A percentile compares a stretch with the other conserved stretches of the same genome.
Evolutionary conservation across 257 asterid genomes (phyloP).

Genomic region (Asclepias syriaca): DNA sequence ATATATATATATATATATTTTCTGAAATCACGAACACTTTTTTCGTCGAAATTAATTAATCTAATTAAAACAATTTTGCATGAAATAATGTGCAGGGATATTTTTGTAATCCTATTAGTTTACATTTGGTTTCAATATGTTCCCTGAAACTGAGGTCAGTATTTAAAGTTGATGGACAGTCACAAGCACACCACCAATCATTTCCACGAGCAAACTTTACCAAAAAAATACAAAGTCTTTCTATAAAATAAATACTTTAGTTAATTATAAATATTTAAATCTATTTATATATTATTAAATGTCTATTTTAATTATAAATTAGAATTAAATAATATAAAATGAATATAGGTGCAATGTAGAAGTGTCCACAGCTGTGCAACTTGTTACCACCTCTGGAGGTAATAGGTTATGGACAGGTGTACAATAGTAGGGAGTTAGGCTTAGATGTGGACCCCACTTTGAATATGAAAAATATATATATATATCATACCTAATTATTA

Average conservation of each 20-base stretch:
- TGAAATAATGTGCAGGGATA: neutral
- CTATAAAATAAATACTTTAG: too few relatives aligned
- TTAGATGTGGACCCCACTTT: conserved; percentile 19
- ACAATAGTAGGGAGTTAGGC: neutral
- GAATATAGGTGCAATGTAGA: neutral
- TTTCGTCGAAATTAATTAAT: too few relatives aligned
- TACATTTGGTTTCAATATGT: neutral
- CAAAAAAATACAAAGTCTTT: neutral
- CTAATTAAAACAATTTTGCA: neutral
- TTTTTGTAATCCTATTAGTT: neutral
- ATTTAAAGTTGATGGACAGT: neutral
- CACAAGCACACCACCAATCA: neutral
- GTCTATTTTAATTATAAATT: too few relatives aligned
- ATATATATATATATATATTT: too few relatives aligned
- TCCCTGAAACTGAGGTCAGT: conserved; percentile 4
- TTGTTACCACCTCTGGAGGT: conserved; percentile 10
- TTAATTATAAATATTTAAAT: too few relatives aligned
- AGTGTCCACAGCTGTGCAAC: conserved; percentile 18
- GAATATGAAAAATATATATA: too few relatives aligned
- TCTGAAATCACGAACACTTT: too few relatives aligned
- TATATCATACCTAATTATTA: too few relatives aligned
- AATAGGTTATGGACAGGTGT: neutral
- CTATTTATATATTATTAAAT: too few relatives aligned
- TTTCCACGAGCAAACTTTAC: neutral
- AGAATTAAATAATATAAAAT: neutral